Evolutionary conservation across 352 stramenopile genomes (phyloP).

Genomic region (Phytophthora sojae): DNA sequence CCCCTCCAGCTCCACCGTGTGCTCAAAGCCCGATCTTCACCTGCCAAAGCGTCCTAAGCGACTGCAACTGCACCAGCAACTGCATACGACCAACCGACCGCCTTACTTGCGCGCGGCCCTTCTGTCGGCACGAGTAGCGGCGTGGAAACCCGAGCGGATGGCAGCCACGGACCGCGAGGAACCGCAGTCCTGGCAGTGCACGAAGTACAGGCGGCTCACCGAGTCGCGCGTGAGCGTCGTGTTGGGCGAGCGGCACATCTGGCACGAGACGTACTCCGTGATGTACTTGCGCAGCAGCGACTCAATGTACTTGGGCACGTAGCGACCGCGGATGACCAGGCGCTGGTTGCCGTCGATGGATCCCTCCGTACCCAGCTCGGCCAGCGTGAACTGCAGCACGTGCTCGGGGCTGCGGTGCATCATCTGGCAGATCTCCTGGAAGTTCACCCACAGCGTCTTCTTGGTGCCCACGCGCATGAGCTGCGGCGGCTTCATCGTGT

Average conservation of each 20-base stretch:
- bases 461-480: slow-evolving; percentile 95
- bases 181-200: slow-evolving; percentile 98
- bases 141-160: slow-evolving; percentile 99
- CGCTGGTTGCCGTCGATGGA: slow-evolving; percentile 99
- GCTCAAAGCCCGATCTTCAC: slow-evolving; percentile 8
- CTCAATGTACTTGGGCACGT: slow-evolving; percentile 99
- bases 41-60: slow-evolving; percentile 15
- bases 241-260: slow-evolving; percentile 99
- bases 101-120: slow-evolving; percentile 85
- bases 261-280: slow-evolving; percentile 99
- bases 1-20: slow-evolving; percentile 7
- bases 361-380: slow-evolving; percentile 99
- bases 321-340: slow-evolving; percentile 98
- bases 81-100: too few species aligned
- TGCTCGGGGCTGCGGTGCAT: slow-evolving; percentile 99
- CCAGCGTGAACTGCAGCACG: slow-evolving; percentile 99
- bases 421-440: slow-evolving; percentile 98
- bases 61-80: slow-evolving; percentile 11
- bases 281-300: slow-evolving; percentile 99
- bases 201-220: slow-evolving; percentile 97
- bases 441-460: slow-evolving; percentile 99
- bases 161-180: slow-evolving; percentile 96
- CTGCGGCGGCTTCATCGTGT: slow-evolving; percentile 91
- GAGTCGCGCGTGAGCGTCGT: slow-evolving; percentile 98
- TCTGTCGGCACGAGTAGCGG: slow-evolving; percentile 88